Conservation (phyloP, 306 rosid species). For the Neltuma alba region DNA sequence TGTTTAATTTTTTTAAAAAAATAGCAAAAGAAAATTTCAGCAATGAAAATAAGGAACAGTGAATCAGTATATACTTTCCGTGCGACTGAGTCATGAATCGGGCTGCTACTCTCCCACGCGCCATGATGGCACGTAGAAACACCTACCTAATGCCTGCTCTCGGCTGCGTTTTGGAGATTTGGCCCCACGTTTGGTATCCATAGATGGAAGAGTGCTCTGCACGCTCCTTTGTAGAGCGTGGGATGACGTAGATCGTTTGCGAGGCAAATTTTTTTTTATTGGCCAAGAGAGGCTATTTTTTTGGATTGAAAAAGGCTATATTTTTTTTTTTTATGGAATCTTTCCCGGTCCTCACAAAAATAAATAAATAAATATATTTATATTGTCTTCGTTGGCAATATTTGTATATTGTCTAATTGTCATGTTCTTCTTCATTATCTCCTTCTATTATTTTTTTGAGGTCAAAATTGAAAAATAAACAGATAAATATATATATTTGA, state of each 20-base stretch:
- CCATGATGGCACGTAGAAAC: neutral
- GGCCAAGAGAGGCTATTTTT: too few relatives aligned
- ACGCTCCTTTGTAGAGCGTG: neutral
- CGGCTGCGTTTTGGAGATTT: neutral
- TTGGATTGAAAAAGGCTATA: too few relatives aligned
- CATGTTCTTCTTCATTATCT: too few relatives aligned
- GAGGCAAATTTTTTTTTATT: neutral
- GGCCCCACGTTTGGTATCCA: neutral
- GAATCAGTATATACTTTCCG: constrained; percentile 3
- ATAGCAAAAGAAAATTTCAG: neutral
- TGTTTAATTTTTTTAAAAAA: neutral
- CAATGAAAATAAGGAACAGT: neutral
- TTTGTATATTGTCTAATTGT: too few relatives aligned
- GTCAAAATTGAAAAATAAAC: too few relatives aligned
- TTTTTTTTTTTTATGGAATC: neutral
- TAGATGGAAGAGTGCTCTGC: neutral
- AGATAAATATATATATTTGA: neutral
- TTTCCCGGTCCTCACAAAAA: neutral
- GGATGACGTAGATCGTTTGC: neutral
- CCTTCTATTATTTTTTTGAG: too few relatives aligned
- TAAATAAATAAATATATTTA: too few relatives aligned
- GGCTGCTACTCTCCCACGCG: neutral
- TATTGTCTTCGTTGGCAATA: too few relatives aligned
- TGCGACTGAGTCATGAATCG: neutral
- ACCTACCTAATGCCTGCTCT: neutral